Evolutionary conservation across 495 filamentous ascomycete species (phyloP), one percentile per base, ranked within the genome.

Genomic region (Alectoria sarmentosa): DNA sequence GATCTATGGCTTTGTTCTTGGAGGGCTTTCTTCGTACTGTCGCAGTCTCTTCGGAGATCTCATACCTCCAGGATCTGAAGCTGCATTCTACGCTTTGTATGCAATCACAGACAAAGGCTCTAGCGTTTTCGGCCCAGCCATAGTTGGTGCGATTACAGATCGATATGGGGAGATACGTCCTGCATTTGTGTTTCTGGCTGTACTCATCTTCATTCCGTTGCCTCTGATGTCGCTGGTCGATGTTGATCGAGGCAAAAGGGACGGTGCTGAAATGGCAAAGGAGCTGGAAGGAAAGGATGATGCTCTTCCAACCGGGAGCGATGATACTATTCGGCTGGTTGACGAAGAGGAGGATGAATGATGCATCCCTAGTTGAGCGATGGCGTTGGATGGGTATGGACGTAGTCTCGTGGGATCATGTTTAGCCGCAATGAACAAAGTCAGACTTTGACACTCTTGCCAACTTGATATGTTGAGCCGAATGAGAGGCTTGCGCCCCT

Each of bases 91-190:
- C 74, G 92, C 94, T 0, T 82, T 98, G 3, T 98, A 96, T 69
- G 93, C 94, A 8, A 96, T 98, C 66, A 98, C 94, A 19, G 94
- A 98, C 71, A 98, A 98, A 75, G 94, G 94, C 28, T 94, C 89
- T 10, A 94, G 90, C 71, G 79, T 98, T 23, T 96, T 98, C 73
- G 94, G 94, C 0, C 94, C 94, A 7, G 88, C 90, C 4, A 93
- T 98, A 71, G 95, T 98, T 2, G 94, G 94, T 5, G 84, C 85
- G 0, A 92, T 98, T 64, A 96, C 94, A 19, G 92, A 97, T 70
- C 84, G 81, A 21, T 90, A 90, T 62, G 94, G 94, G 2, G 87
- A 92, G 67, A 98, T 98, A 65, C 79, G 94, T 67, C 91, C 91
- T 38, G 91, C 93, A 3, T 98, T 98, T 72, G 88, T 89, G 78